Evolutionary conservation across 805 yeast species (phyloP).

Genomic region (Zygoascus tannicola): DNA sequence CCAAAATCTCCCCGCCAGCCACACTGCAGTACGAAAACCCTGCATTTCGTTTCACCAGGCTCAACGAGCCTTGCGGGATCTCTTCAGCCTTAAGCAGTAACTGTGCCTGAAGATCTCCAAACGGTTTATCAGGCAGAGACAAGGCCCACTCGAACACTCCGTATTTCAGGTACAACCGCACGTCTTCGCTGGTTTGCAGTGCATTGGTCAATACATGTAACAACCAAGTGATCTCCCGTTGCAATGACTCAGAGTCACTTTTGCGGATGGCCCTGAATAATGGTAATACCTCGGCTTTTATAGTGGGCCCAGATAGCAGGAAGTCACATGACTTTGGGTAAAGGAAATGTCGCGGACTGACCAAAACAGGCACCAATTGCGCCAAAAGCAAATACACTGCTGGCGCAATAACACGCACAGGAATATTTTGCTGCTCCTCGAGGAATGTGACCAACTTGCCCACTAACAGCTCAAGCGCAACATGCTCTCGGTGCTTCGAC

Average conservation of each 20-base stretch:
- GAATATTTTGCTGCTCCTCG: constrained; percentile 7
- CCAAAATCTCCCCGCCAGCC: not conserved
- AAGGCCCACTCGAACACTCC: constrained; percentile 62
- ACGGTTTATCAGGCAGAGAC: constrained; percentile 31
- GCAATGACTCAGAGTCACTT: constrained; percentile 26
- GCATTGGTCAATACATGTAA: constrained; percentile 41
- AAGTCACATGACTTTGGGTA: constrained; percentile 64
- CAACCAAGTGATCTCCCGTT: constrained; percentile 59
- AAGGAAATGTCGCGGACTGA: constrained; percentile 63
- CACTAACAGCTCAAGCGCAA: constrained; percentile 35
- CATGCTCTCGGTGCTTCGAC: constrained; percentile 44
- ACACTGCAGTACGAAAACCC: constrained; percentile 13
- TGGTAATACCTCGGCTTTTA: constrained; percentile 38
- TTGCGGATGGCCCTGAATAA: constrained; percentile 21
- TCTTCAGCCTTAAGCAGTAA: constrained; percentile 16
- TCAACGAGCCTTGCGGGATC: constrained; percentile 14
- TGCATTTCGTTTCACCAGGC: constrained; percentile 15
- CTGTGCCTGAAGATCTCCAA: not conserved
- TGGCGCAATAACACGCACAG: constrained; percentile 28
- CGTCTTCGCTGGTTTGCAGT: constrained; percentile 41
- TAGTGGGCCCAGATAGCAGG: constrained; percentile 46
- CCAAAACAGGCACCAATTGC: constrained; percentile 45
- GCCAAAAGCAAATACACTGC: constrained; percentile 49
- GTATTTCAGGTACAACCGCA: constrained; percentile 41
- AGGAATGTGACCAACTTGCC: constrained; percentile 12